phyloP scores from a whole-genome alignment of 306 rosid genomes.

The Malus domestica region ASM211411v1 NC_041791.1:11180501-11181000 shows the following conservation, averaged over 20 bases:
- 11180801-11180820: not conserved
- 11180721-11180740: not conserved
- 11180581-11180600: too few species aligned
- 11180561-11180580: too few species aligned
- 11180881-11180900: constrained; percentile 82
- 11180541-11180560: too few species aligned
- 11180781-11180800: not conserved
- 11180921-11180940: constrained; percentile 80
- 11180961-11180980: constrained; percentile 73
- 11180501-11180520: too few species aligned
- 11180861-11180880: constrained; percentile 49
- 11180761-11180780: too few species aligned
- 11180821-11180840: constrained; percentile 1
- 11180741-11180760: not conserved
- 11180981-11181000: constrained; percentile 21
- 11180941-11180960: constrained; percentile 84
- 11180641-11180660: too few species aligned
- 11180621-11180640: too few species aligned
- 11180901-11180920: constrained; percentile 82
- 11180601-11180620: too few species aligned
- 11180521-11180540: too few species aligned
- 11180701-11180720: not conserved
- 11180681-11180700: not conserved
- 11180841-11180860: constrained; percentile 12
- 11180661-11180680: too few species aligned